These are phyloP conservation scores for Dothideomycetes sp. DNA, from an alignment of 2,329 filamentous ascomycete species.

Conservation along the genomic window DNA sequence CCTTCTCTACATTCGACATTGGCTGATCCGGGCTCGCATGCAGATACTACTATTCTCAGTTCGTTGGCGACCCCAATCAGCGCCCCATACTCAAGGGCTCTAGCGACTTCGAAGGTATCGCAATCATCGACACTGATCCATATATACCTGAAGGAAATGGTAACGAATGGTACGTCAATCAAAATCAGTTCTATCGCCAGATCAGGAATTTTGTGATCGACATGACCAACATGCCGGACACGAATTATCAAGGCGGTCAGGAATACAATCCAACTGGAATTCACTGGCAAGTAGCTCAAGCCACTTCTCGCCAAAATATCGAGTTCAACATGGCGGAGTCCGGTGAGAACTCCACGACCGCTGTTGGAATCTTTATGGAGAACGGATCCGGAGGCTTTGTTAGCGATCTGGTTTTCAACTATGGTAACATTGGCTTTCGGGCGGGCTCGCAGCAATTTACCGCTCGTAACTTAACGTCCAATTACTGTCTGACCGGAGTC, in stretches of 20 bases:
- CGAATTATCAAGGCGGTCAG: slow-evolving; percentile 30
- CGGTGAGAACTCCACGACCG: slow-evolving; percentile 11
- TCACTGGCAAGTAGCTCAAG: slow-evolving; percentile 59
- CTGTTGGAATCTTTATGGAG: slow-evolving; percentile 47
- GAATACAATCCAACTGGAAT: slow-evolving; percentile 29
- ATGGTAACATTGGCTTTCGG: slow-evolving; percentile 66
- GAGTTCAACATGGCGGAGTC: slow-evolving; percentile 38
- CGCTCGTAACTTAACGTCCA: slow-evolving; percentile 71
- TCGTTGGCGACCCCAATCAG: slow-evolving; percentile 14
- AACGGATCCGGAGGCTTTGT: slow-evolving; percentile 64
- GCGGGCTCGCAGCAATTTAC: slow-evolving; percentile 83
- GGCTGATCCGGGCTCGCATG: slow-evolving; percentile 14
- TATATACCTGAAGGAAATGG: neutral
- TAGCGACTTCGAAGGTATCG: neutral
- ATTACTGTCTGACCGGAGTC: slow-evolving; percentile 68
- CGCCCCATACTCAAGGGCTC: slow-evolving; percentile 15
- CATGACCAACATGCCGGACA: slow-evolving; percentile 20
- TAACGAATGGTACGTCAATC: slow-evolving; percentile 12
- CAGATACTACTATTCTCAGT: slow-evolving; percentile 16
- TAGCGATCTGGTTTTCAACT: slow-evolving; percentile 72
- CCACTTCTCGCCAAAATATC: slow-evolving; percentile 48
- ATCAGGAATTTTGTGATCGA: slow-evolving; percentile 48
- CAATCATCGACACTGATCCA: neutral
- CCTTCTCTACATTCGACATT: slow-evolving; percentile 46
- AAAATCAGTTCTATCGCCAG: slow-evolving; percentile 43